Percentiles rank a stretch among this genome's conserved stretches.
Evolutionary conservation across 1,284 basidiomycete species (phyloP).

Genomic region (Mycena sp.): DNA sequence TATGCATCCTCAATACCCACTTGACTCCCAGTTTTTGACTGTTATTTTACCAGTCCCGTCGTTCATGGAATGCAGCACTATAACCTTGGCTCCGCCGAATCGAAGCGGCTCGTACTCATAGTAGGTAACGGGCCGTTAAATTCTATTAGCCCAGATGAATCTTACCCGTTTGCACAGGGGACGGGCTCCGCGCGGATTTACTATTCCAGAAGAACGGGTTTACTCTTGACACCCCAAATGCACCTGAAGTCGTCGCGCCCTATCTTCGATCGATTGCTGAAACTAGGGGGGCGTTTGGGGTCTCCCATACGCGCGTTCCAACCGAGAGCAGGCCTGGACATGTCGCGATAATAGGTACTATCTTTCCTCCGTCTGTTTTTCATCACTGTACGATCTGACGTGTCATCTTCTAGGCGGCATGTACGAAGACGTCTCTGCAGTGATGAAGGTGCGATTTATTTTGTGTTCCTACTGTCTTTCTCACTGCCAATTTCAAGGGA

Average conservation of each 20-base stretch:
- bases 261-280: slow-evolving; percentile 76
- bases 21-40: slow-evolving; percentile 85
- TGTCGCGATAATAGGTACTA: slow-evolving; percentile 80
- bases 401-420: slow-evolving; percentile 70
- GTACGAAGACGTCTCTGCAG: slow-evolving; percentile 94
- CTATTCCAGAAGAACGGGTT: slow-evolving; percentile 76
- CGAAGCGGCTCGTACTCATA: slow-evolving; percentile 83
- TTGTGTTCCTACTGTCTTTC: no score
- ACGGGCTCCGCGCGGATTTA: slow-evolving; percentile 87
- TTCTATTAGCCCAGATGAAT: slow-evolving; percentile 34
- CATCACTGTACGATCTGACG: neutral
- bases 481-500: no score
- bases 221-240: slow-evolving; percentile 52
- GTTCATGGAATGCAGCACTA: slow-evolving; percentile 77
- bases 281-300: slow-evolving; percentile 79
- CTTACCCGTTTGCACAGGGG: slow-evolving; percentile 58
- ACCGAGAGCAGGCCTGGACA: slow-evolving; percentile 92
- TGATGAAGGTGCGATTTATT: no score
- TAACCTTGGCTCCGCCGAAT: slow-evolving; percentile 55
- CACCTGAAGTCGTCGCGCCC: slow-evolving; percentile 78
- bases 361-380: slow-evolving; percentile 35
- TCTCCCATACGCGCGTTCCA: slow-evolving; percentile 89
- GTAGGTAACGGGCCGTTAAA: slow-evolving; percentile 63
- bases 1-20: slow-evolving; percentile 31
- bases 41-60: slow-evolving; percentile 88